These are phyloP conservation scores for Aspergillus spinulosporus DNA, from an alignment of 2,329 filamentous ascomycete species.

Conservation along the genomic window DNA sequence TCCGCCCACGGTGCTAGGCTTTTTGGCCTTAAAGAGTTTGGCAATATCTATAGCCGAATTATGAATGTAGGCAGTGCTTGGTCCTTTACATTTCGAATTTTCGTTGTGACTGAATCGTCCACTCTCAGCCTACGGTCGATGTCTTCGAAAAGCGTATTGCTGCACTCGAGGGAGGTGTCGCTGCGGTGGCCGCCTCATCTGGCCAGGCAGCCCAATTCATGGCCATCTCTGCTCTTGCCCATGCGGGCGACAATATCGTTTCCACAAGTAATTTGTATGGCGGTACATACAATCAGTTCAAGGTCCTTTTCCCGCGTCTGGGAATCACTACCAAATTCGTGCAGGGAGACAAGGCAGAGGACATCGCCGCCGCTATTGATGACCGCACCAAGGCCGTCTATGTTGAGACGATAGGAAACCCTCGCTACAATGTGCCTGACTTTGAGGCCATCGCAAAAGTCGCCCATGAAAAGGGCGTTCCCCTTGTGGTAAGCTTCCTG, in stretches of 20 bases:
- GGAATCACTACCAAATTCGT: conserved; percentile 89
- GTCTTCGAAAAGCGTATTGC: conserved; percentile 96
- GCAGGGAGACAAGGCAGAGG: conserved; percentile 73
- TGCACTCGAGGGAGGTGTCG: conserved; percentile 89
- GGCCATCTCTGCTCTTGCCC: conserved; percentile 78
- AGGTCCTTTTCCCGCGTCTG: conserved; percentile 82
- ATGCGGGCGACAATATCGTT: conserved; percentile 88
- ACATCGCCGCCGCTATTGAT: conserved; percentile 80
- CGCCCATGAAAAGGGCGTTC: conserved; percentile 70
- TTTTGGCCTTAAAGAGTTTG: conserved; percentile 94
- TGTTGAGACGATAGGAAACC: conserved; percentile 90
- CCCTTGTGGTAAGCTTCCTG: conserved; percentile 55
- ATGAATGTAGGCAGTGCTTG: conserved; percentile 69
- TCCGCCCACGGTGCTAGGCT: conserved; percentile 92
- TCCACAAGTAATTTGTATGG: conserved; percentile 89
- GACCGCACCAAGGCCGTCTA: conserved; percentile 92
- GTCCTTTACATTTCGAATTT: neutral
- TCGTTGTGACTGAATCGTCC: neutral
- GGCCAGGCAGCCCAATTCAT: conserved; percentile 94
- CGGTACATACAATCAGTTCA: conserved; percentile 96
- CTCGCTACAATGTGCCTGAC: conserved; percentile 88
- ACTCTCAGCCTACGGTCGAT: conserved; percentile 75
- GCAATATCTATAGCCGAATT: conserved; percentile 97
- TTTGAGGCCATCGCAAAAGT: conserved; percentile 82
- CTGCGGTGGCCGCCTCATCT: conserved; percentile 79